These are phyloP conservation scores for Drechslerella dactyloides DNA, from an alignment of 2,329 filamentous ascomycete species.

Conservation along the genomic window DNA sequence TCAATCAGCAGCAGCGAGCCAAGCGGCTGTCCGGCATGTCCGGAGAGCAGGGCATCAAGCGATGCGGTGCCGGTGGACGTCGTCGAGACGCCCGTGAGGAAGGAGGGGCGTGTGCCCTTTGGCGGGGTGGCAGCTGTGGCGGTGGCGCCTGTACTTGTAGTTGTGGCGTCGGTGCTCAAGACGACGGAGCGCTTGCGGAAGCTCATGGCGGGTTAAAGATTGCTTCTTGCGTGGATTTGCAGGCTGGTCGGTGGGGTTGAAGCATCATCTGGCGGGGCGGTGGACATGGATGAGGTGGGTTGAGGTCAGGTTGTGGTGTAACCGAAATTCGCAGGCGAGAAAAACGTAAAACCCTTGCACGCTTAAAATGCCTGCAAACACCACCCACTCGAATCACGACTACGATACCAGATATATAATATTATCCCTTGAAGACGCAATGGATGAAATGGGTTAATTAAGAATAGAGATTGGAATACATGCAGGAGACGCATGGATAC, in stretches of 20 bases:
- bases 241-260: background rate
- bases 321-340: background rate
- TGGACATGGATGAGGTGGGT: no score
- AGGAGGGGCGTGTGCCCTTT: constrained; percentile 73
- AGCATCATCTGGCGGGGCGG: constrained; percentile 25
- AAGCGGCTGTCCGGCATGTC: constrained; percentile 82
- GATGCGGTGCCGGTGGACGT: constrained; percentile 91
- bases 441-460: background rate
- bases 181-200: constrained; percentile 72
- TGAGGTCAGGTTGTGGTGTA: background rate
- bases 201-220: constrained; percentile 62
- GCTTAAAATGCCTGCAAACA: no score
- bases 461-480: background rate
- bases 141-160: background rate
- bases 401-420: no score
- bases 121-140: constrained; percentile 21
- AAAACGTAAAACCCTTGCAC: no score
- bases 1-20: constrained; percentile 78
- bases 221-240: background rate
- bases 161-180: constrained; percentile 56
- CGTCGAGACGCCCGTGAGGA: constrained; percentile 82
- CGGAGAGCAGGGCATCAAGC: constrained; percentile 81
- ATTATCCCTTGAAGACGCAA: no score
- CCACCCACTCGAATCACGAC: no score
- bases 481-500: background rate